Base-by-base conservation (phyloP, 306 rosid genomes). In the Gleditsia sinensis region DNA sequence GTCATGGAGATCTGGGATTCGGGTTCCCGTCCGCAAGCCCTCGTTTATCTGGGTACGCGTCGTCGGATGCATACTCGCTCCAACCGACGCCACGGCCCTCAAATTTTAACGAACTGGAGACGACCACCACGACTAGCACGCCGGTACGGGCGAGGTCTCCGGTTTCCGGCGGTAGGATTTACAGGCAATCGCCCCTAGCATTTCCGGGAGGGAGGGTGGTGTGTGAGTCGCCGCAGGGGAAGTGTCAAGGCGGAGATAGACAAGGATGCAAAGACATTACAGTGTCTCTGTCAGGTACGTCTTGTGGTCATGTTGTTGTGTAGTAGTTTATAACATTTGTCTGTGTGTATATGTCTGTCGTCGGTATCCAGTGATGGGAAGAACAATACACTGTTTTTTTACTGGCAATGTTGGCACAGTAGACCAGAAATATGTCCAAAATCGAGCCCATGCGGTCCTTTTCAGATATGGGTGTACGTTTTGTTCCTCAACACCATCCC, bases 31-130 rank as follows among this genome's bases (percentile, higher is more conserved):
- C 34, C 1, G n/a, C 55, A 7, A 81, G 81, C 27, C 79, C 82
- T 0, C 60, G 53, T 7, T 19, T 77, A 9, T 82, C 82, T 3
- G 85, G 80, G 17, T 82, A 74, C 10, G 86, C 80, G 0, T 82
- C 83, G 0, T 73, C 80, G 0, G 80, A 82, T n/a, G 83, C 74
- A 0, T 74, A 82, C 68, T 82, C 86, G 0, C 51, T 93, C 86
- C 27, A 93, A 82, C 80, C 97, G 6, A 93, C 97, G 1, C 96
- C 96, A 1, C 60, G 94, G 30, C 86, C 88, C 7, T 90, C 96
- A 0, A 90, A 90, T 50, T 87, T 77, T 46, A 77, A 82, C 20
- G 82, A 77, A 56, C 3, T 9, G 65, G 83, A 78, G 43, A 27
- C 27, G n/a, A 49, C 9, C 80, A 75, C 28, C 75, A 78, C 32